Evolutionary conservation across 176 grass and related monocot species (phyloP).

Genomic region (Avena sativa): DNA sequence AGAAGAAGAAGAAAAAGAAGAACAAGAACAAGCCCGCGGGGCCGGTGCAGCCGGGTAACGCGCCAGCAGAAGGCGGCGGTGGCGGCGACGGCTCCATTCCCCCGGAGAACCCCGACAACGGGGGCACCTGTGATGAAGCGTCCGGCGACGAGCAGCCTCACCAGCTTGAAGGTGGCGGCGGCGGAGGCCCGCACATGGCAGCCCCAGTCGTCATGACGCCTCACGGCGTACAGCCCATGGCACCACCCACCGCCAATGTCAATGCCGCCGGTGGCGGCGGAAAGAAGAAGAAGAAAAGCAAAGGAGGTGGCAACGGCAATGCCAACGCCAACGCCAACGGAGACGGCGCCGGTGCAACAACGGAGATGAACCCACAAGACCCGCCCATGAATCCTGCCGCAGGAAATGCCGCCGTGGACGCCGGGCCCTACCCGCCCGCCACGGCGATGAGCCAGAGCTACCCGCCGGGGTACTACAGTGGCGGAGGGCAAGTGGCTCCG

Average conservation of each 20-base stretch:
- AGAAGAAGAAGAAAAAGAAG: slow-evolving; percentile 86
- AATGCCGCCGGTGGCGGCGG: slow-evolving; percentile 29
- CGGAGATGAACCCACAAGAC: slow-evolving; percentile 24
- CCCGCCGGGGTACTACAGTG: slow-evolving; percentile 48
- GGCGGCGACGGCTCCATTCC: not conserved
- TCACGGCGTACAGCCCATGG: slow-evolving; percentile 40
- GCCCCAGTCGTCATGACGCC: slow-evolving; percentile 39
- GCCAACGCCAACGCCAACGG: slow-evolving; percentile 28
- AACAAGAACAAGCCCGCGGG: slow-evolving; percentile 47
- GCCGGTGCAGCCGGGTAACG: not conserved
- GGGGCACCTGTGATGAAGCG: slow-evolving; percentile 45
- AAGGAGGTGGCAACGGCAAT: slow-evolving; percentile 48
- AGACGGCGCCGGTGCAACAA: slow-evolving; percentile 34
- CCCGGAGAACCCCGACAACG: slow-evolving; percentile 41
- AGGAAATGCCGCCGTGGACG: slow-evolving; percentile 14
- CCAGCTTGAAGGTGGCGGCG: slow-evolving; percentile 42
- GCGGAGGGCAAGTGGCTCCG: slow-evolving; percentile 38
- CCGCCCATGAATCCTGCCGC: slow-evolving; percentile 10
- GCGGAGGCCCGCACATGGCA: slow-evolving; percentile 8
- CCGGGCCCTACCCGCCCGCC: slow-evolving; percentile 3
- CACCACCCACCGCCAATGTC: slow-evolving; percentile 18
- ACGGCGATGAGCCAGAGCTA: slow-evolving; percentile 45
- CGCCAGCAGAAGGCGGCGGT: not conserved
- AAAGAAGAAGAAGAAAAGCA: slow-evolving; percentile 69
- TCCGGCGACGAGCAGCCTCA: slow-evolving; percentile 46